These are phyloP conservation scores for Penicillium capsulatum DNA, from an alignment of 2,329 filamentous ascomycete genomes.

Conservation along the genomic window DNA sequence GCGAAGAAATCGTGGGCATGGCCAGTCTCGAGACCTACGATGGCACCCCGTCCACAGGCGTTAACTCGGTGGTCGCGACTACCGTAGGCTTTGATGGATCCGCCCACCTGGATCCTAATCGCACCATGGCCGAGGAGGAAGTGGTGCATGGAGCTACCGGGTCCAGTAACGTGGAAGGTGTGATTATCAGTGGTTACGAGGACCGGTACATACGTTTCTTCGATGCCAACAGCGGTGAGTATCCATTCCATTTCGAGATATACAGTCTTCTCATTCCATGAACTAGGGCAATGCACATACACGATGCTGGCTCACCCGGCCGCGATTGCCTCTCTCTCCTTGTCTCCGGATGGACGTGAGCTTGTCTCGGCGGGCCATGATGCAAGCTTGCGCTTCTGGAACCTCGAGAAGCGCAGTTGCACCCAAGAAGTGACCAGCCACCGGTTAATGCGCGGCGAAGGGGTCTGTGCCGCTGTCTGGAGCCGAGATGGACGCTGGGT, in stretches of 20 bases:
- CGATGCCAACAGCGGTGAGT: constrained; percentile 96
- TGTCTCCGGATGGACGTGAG: constrained; percentile 90
- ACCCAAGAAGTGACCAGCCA: constrained; percentile 93
- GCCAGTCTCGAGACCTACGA: constrained; percentile 92
- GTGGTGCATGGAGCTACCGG: constrained; percentile 77
- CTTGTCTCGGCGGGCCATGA: constrained; percentile 95
- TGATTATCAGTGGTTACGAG: constrained; percentile 94
- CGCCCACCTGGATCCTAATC: constrained; percentile 57
- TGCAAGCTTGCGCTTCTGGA: constrained; percentile 94
- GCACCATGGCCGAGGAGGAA: constrained; percentile 65
- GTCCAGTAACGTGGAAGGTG: constrained; percentile 77
- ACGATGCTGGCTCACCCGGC: constrained; percentile 96
- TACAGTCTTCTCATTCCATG: constrained; percentile 17
- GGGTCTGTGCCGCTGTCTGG: constrained; percentile 92
- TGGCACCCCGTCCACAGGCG: constrained; percentile 72
- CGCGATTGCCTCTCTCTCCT: constrained; percentile 82
- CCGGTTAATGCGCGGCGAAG: constrained; percentile 90
- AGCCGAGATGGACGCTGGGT: constrained; percentile 93
- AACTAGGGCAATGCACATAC: constrained; percentile 92
- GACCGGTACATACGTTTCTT: constrained; percentile 96
- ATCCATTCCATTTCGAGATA: background rate
- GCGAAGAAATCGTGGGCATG: constrained; percentile 89
- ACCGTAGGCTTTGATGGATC: constrained; percentile 71
- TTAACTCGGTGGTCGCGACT: constrained; percentile 87
- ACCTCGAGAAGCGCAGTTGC: constrained; percentile 88